phyloP scores from a whole-genome alignment of 768 basidiomycete genomes.

The Auricularia cornea region DNA sequence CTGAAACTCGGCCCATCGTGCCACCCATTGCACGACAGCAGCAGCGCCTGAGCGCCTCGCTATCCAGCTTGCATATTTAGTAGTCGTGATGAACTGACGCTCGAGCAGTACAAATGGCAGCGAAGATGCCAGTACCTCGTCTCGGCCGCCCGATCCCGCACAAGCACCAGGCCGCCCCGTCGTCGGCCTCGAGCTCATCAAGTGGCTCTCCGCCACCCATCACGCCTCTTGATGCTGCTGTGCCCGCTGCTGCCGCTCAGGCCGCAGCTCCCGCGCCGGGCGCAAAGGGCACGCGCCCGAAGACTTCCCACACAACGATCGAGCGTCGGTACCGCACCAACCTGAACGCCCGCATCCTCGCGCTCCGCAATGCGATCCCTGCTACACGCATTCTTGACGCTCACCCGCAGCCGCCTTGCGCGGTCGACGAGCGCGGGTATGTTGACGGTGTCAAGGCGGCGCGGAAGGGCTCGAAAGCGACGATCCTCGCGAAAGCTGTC shows the following conservation, averaged over 20 bases:
- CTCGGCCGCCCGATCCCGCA: not conserved
- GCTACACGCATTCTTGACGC: conserved; percentile 73
- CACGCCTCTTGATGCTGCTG: not conserved
- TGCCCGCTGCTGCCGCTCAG: conserved; percentile 7
- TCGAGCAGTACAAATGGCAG: not conserved
- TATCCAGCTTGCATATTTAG: too few species aligned
- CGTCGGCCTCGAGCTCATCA: not conserved
- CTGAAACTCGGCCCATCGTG: too few species aligned
- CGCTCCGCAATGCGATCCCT: conserved; percentile 71
- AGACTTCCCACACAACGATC: conserved; percentile 85
- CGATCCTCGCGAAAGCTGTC: conserved; percentile 81
- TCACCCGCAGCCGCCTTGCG: conserved; percentile 18
- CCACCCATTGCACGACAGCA: not conserved
- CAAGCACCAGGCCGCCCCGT: not conserved
- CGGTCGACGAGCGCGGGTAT: conserved; percentile 66
- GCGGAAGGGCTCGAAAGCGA: conserved; percentile 84
- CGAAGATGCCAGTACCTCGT: not conserved
- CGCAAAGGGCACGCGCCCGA: conserved; percentile 40
- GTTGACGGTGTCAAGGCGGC: conserved; percentile 91
- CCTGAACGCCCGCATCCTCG: conserved; percentile 77
- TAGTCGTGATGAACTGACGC: too few species aligned
- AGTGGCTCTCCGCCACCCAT: not conserved
- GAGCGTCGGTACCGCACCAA: conserved; percentile 85
- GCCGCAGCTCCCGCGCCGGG: conserved; percentile 3
- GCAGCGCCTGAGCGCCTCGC: too few species aligned